A percentile compares a stretch with the other conserved stretches of the same genome.
Evolutionary conservation across 305 asterid genomes (phyloP).

Genomic region (Rubia peregrina): DNA sequence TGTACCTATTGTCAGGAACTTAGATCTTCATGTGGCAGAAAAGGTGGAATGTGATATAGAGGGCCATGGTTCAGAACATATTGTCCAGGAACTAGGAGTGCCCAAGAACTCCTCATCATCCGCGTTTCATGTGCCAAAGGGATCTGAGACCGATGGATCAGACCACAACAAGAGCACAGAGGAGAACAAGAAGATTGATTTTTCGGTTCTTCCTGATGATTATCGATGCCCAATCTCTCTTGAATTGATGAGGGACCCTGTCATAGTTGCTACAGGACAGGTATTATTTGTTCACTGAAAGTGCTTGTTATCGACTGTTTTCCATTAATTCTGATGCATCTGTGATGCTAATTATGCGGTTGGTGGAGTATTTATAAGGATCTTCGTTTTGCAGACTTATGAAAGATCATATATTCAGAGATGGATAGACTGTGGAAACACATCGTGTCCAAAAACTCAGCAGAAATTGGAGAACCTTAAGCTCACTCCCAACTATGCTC

Average conservation of each 20-base stretch:
- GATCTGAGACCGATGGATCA: constrained; percentile 24
- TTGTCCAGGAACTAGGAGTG: constrained; percentile 21
- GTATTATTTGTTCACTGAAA: constrained; percentile 9
- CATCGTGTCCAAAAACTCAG: constrained; percentile 94
- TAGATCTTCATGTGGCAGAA: constrained; percentile 42
- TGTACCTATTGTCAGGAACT: constrained; percentile 40
- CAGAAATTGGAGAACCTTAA: constrained; percentile 71
- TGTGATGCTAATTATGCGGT: not conserved
- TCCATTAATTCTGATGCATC: not conserved
- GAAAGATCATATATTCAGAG: constrained; percentile 89
- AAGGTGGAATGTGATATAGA: constrained; percentile 28
- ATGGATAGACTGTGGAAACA: constrained; percentile 93
- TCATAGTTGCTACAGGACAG: constrained; percentile 85
- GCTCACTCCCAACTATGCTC: constrained; percentile 72
- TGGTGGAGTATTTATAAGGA: not conserved
- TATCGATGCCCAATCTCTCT: constrained; percentile 88
- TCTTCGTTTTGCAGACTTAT: constrained; percentile 54
- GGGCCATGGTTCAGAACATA: constrained; percentile 26
- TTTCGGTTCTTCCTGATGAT: constrained; percentile 64
- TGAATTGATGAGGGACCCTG: constrained; percentile 95
- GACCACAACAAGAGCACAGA: constrained; percentile 33
- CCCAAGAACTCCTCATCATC: constrained; percentile 28
- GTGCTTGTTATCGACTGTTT: not conserved
- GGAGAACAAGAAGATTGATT: constrained; percentile 52
- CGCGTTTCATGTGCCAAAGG: constrained; percentile 26